Evolutionary conservation across 768 basidiomycete genomes (phyloP), one percentile per base, ranked within the genome.

Genomic region (Hygrocybe coccinea): DNA sequence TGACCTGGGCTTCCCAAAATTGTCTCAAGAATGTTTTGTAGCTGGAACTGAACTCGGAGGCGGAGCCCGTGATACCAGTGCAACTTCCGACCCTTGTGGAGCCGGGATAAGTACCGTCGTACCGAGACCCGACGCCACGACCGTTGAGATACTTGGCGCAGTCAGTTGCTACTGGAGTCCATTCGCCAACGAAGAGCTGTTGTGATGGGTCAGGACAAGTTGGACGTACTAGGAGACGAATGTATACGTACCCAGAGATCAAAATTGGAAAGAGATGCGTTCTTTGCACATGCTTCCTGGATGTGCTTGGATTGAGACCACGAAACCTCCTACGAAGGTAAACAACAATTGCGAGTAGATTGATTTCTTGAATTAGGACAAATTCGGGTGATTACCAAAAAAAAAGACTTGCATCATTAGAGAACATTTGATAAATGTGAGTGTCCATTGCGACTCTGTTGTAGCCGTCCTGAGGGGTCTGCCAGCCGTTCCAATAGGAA

Each of bases 81-180:
- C 94, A 95, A 65, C 82, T 87, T 14, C 91, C 93, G 19, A 91
- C 79, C 34, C 69, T 68, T 6, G 80, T 72, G 3, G 88, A 86
- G 9, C 88, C 91, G 4, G 79, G 67, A 59, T 70, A 82, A 5
- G 81, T 71, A 25, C 89, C 89, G 56, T 85, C 84, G 59, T 79
- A 86, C 39, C 86, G 74, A 5, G 86, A 76, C 2, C 87, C 86
- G 38, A 75, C 60, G 2, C 89, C 90, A 43, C 90, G 83, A 2
- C 93, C 93, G 60, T 95, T 95, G 46, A 97, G 75, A 67, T 88
- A 89, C 63, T 79, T 85, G 12, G 86, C 85, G 60, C 89, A 90
- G 63, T 91, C 91, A 6, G 81, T 91, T 50, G 78, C 71, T 2
- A 87, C 87, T 2, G 89, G 80, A 1, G 87, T 84, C 85, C 89